These are phyloP conservation scores for Brassica rapa DNA, from an alignment of 345 rosid species.

Conservation along the genomic window DNA sequence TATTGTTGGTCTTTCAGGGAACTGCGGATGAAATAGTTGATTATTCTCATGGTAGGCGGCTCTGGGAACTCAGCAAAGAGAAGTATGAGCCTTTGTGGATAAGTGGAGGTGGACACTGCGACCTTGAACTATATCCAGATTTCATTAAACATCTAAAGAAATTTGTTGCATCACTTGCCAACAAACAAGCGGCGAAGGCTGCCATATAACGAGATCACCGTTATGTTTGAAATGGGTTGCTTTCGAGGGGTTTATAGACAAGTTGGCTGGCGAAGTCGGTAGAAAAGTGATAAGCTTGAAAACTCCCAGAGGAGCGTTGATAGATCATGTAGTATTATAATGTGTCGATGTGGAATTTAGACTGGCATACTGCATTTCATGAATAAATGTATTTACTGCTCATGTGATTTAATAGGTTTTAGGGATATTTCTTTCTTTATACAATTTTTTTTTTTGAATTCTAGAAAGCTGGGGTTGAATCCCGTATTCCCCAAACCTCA, in stretches of 20 bases:
- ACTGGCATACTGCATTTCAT: background rate
- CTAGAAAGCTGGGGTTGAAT: background rate
- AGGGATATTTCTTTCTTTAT: background rate
- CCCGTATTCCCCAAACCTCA: background rate
- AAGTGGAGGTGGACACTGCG: conserved; percentile 87
- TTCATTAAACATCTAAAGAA: conserved; percentile 79
- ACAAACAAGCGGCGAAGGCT: conserved; percentile 33
- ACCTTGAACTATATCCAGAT: conserved; percentile 88
- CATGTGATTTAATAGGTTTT: background rate
- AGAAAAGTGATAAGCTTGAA: conserved; percentile 49
- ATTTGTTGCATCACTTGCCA: conserved; percentile 59
- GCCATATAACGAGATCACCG: conserved; percentile 41
- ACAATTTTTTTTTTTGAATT: background rate
- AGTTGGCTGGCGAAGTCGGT: conserved; percentile 42
- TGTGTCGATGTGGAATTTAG: conserved; percentile 6
- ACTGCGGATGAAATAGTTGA: conserved; percentile 90
- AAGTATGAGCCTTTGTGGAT: conserved; percentile 91
- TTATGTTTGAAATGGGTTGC: conserved; percentile 59
- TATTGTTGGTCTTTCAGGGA: conserved; percentile 54
- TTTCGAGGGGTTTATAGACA: conserved; percentile 62
- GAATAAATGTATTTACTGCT: background rate
- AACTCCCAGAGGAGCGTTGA: conserved; percentile 50
- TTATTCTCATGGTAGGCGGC: conserved; percentile 84
- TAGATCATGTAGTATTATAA: conserved; percentile 53
- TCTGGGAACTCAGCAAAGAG: conserved; percentile 75